phyloP scores from a whole-genome alignment of 2,329 filamentous ascomycete species.

The Colletotrichum kahawae region DNA sequence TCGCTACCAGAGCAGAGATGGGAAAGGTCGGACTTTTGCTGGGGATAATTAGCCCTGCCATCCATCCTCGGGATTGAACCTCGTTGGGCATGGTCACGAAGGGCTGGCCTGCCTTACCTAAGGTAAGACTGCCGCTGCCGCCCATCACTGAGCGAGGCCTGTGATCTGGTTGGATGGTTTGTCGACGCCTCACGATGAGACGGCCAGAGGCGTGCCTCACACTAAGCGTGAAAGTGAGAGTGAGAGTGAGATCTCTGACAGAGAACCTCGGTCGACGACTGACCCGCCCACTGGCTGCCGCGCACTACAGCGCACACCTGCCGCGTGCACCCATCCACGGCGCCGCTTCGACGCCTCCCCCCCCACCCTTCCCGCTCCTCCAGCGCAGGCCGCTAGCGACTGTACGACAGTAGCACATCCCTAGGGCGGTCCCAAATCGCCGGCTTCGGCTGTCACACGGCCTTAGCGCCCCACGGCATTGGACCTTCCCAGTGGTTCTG shows the following conservation, averaged over 20 bases:
- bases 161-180: background rate
- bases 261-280: background rate
- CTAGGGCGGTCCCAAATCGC: background rate
- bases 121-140: background rate
- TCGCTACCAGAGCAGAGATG: background rate
- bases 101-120: background rate
- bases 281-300: background rate
- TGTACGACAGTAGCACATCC: no score
- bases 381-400: background rate
- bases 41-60: background rate
- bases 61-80: background rate
- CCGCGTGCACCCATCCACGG: background rate
- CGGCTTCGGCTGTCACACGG: slow-evolving; percentile 1
- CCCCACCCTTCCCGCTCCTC: background rate
- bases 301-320: background rate
- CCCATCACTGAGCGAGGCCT: background rate
- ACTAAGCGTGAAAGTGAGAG: background rate
- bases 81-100: background rate
- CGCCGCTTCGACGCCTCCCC: background rate
- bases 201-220: background rate
- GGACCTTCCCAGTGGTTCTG: background rate
- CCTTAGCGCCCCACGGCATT: background rate
- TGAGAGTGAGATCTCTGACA: background rate
- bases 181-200: background rate
- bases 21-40: background rate